These are phyloP conservation scores for Chrysanthemum seticuspe DNA, from an alignment of 129 eudicot species.

Conservation along the genomic window DNA sequence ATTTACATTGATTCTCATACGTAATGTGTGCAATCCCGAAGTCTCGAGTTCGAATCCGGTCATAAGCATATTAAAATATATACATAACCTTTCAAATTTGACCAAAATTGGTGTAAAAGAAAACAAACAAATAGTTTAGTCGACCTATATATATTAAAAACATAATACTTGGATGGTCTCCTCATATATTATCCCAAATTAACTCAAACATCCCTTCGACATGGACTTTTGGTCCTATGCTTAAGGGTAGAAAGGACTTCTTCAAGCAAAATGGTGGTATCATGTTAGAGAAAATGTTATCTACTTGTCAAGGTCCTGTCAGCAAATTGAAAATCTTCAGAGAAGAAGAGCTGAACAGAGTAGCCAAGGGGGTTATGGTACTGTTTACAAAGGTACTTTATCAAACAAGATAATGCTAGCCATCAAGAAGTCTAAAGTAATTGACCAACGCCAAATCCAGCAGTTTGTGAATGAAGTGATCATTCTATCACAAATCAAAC, in stretches of 20 bases:
- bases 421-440: constrained; percentile 35
- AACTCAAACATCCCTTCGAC: too few species aligned
- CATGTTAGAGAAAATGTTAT: neutral
- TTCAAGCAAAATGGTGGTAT: neutral
- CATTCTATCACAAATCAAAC: neutral
- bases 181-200: too few species aligned
- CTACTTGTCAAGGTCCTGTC: neutral
- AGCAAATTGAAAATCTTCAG: constrained; percentile 28
- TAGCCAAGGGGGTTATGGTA: constrained; percentile 38
- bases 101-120: too few species aligned
- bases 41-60: too few species aligned
- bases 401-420: constrained; percentile 27
- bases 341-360: constrained; percentile 32
- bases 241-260: neutral
- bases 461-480: neutral
- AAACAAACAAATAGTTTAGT: too few species aligned
- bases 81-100: too few species aligned
- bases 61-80: too few species aligned
- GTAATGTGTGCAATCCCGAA: too few species aligned
- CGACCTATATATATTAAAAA: too few species aligned
- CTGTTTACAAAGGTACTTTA: constrained; percentile 27
- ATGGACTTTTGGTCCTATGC: too few species aligned
- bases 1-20: too few species aligned
- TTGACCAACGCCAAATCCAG: neutral
- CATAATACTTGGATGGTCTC: too few species aligned